Conservation (phyloP, 257 asterid species). For the Vinca minor region DNA sequence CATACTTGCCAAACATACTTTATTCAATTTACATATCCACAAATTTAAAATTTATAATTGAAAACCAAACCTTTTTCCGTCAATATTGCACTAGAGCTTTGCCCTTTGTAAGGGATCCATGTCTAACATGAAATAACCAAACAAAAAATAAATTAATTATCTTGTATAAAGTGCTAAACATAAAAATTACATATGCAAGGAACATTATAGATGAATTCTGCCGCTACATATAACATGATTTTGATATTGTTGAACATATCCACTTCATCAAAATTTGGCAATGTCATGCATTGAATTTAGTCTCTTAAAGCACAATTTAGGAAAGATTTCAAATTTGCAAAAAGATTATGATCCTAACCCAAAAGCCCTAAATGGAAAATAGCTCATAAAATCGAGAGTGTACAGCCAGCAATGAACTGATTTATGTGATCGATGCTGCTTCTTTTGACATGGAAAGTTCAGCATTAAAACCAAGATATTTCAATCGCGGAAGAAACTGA, state of each 20-base stretch:
- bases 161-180: neutral
- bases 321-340: neutral
- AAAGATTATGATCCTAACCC: neutral
- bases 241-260: neutral
- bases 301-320: neutral
- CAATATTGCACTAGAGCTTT: constrained; percentile 61
- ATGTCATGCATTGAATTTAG: neutral
- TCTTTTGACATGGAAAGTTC: no score
- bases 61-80: constrained; percentile 70
- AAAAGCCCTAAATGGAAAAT: neutral
- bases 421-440: no score
- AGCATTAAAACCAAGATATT: no score
- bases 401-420: no score
- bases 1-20: neutral
- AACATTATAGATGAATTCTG: neutral
- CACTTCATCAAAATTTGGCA: no score
- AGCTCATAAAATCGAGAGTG: no score
- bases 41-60: neutral
- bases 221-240: no score
- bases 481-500: no score
- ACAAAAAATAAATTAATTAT: constrained; percentile 4
- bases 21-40: no score
- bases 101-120: constrained; percentile 98
- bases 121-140: constrained; percentile 42
- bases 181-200: neutral